Conservation (phyloP, 441 rosid species). For the Iberis amara region DNA sequence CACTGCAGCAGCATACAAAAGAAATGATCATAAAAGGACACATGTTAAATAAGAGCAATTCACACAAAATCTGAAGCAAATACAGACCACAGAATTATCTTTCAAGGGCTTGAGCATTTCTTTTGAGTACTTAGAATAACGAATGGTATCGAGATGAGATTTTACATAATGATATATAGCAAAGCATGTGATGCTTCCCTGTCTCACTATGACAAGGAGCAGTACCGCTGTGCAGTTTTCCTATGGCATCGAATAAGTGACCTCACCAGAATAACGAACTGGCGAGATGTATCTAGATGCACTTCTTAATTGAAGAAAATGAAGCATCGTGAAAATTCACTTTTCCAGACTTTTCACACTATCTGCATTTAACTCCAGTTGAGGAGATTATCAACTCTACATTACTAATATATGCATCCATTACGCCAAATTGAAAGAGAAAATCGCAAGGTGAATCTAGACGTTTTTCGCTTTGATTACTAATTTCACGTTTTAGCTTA, state of each 20-base stretch:
- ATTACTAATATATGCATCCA: constrained; percentile 35
- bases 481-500: constrained; percentile 12
- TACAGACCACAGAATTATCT: background rate
- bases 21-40: background rate
- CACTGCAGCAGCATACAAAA: constrained; percentile 43
- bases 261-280: constrained; percentile 64
- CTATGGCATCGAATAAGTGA: constrained; percentile 80
- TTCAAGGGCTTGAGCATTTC: no score
- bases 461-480: constrained; percentile 16
- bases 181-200: constrained; percentile 38
- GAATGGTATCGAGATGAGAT: constrained; percentile 3
- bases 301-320: constrained; percentile 4
- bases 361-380: constrained; percentile 27
- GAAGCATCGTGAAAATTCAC: background rate
- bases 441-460: constrained; percentile 27
- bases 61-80: background rate
- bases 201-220: constrained; percentile 50
- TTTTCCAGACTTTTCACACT: constrained; percentile 34
- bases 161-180: constrained; percentile 37
- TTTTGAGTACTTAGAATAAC: background rate
- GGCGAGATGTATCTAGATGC: constrained; percentile 89
- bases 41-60: background rate
- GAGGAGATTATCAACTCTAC: constrained; percentile 33
- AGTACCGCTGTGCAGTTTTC: constrained; percentile 52
- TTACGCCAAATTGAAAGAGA: constrained; percentile 20